These are phyloP conservation scores for Phycomyces nitens DNA, from an alignment of 192 early-diverging fungal species.

Conservation along the genomic window DNA sequence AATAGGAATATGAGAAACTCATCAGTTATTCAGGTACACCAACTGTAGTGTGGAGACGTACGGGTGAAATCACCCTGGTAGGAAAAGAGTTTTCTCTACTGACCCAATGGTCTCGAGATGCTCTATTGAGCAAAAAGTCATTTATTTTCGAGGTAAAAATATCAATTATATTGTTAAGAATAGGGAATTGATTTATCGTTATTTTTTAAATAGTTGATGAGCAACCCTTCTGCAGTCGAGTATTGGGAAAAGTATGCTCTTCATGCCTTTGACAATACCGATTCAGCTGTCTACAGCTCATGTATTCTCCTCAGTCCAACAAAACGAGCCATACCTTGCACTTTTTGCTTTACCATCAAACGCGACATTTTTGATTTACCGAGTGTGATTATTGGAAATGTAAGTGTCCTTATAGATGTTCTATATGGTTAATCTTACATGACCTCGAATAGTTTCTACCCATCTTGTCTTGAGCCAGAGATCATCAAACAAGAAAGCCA, in stretches of 20 bases:
- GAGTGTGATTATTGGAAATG: conserved; percentile 75
- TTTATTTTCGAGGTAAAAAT: conserved; percentile 72
- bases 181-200: too few species aligned
- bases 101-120: conserved; percentile 87
- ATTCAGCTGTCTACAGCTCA: conserved; percentile 83
- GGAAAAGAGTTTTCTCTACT: conserved; percentile 95
- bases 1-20: conserved; percentile 89
- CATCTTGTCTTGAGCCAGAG: too few species aligned
- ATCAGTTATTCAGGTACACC: conserved; percentile 95
- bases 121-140: conserved; percentile 70
- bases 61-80: conserved; percentile 91
- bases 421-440: too few species aligned
- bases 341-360: conserved; percentile 96
- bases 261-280: conserved; percentile 90
- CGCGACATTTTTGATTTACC: conserved; percentile 96
- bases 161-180: too few species aligned
- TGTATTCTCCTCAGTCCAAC: conserved; percentile 76
- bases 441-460: too few species aligned
- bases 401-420: too few species aligned
- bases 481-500: too few species aligned
- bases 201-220: conserved; percentile 68
- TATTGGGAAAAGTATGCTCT: conserved; percentile 95
- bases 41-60: conserved; percentile 93
- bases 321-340: conserved; percentile 72
- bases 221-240: conserved; percentile 82